Percentiles rank a stretch among this genome's conserved stretches.
These are phyloP conservation scores for Boechera retrofracta DNA, from an alignment of 345 rosid species.

Conservation along the genomic window DNA sequence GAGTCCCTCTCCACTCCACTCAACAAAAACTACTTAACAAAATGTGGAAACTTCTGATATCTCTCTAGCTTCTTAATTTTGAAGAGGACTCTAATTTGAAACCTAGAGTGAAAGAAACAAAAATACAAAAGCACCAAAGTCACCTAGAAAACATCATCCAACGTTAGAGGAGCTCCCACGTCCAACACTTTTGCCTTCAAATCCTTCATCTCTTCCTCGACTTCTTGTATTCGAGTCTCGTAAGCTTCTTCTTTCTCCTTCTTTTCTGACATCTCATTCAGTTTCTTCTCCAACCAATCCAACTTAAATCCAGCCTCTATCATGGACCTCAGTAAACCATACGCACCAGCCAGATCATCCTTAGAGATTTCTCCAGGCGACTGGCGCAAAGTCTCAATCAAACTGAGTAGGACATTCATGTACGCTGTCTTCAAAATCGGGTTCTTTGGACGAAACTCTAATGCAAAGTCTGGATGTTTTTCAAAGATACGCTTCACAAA, in stretches of 20 bases:
- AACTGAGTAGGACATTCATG: neutral
- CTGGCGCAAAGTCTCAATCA: neutral
- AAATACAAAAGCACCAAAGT: neutral
- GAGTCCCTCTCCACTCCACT: too few relatives aligned
- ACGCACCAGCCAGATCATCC: neutral
- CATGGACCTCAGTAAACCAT: neutral
- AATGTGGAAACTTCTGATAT: too few relatives aligned
- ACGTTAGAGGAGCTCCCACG: neutral
- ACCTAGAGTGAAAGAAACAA: too few relatives aligned
- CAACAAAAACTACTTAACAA: too few relatives aligned
- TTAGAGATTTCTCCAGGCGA: neutral
- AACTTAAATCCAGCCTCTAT: constrained; percentile 2
- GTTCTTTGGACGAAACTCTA: neutral
- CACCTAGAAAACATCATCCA: neutral
- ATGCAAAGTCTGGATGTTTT: neutral
- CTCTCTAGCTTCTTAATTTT: neutral
- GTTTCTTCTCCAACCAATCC: constrained; percentile 2
- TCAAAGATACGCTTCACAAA: neutral
- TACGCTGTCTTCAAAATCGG: neutral
- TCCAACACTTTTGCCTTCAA: constrained; percentile 2
- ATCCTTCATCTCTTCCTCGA: neutral
- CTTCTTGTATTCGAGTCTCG: neutral
- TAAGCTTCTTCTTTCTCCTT: neutral
- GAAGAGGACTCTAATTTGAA: too few relatives aligned
- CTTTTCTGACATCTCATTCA: neutral